Evolutionary conservation across 805 yeast species (phyloP).

Genomic region (Kodamaea laetipori): DNA sequence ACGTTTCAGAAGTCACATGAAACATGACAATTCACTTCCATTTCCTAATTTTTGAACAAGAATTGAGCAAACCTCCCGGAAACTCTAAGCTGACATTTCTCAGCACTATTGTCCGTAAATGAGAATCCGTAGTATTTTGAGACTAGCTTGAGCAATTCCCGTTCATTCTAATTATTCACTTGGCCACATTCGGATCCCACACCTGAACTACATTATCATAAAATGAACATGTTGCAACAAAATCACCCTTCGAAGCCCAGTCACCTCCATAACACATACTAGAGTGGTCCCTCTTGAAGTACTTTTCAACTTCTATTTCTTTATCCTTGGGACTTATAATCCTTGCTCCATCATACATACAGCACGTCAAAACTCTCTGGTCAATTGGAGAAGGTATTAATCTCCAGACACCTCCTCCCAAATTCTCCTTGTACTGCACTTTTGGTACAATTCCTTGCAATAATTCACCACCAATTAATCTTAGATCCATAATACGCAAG

Average conservation of each 20-base stretch:
- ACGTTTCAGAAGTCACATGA: too few species aligned
- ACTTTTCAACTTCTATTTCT: constrained; percentile 36
- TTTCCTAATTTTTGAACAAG: too few species aligned
- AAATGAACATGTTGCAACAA: constrained; percentile 83
- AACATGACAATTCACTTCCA: too few species aligned
- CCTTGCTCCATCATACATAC: constrained; percentile 95
- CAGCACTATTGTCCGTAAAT: too few species aligned
- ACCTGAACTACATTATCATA: constrained; percentile 81
- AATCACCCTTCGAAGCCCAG: constrained; percentile 57
- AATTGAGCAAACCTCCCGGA: too few species aligned
- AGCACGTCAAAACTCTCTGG: constrained; percentile 65
- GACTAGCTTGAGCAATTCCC: too few species aligned
- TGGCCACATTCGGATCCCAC: too few species aligned
- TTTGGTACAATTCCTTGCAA: constrained; percentile 55
- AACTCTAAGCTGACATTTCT: too few species aligned
- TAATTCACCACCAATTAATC: constrained; percentile 46
- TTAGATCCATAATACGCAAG: constrained; percentile 66
- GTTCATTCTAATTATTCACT: too few species aligned
- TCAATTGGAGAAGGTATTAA: constrained; percentile 60
- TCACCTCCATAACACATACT: constrained; percentile 97
- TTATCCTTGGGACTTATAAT: constrained; percentile 42
- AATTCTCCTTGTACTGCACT: constrained; percentile 43
- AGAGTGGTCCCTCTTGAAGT: constrained; percentile 69
- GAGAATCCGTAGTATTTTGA: too few species aligned
- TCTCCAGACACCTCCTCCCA: constrained; percentile 97